Evolutionary conservation across 2,329 filamentous ascomycete genomes (phyloP).

Genomic region (Tolypocladium inflatum): DNA sequence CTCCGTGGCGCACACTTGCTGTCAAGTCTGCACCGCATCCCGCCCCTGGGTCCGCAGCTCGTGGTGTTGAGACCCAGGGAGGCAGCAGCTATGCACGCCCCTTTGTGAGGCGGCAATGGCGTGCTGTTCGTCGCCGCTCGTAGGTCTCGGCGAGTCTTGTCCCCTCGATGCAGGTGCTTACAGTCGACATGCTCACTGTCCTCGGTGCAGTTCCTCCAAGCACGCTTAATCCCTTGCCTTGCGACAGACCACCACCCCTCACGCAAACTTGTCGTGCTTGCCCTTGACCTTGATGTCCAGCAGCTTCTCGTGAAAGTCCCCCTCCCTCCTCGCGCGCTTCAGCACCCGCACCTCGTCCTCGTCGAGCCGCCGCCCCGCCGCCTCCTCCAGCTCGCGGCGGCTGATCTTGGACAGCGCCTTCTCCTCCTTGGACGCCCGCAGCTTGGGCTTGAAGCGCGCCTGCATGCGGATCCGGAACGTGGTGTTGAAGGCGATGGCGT

Average conservation of each 20-base stretch:
- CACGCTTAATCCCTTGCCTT: no score
- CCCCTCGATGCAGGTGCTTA: no score
- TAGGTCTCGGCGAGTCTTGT: no score
- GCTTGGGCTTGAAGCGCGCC: constrained; percentile 78
- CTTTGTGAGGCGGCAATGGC: not conserved
- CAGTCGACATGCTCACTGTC: no score
- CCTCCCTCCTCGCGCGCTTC: constrained; percentile 75
- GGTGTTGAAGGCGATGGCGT: constrained; percentile 56
- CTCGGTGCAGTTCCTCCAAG: no score
- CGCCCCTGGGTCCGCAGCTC: not conserved
- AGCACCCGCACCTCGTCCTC: constrained; percentile 80
- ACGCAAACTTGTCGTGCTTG: constrained; percentile 76
- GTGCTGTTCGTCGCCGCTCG: no score
- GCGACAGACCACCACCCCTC: constrained; percentile 3
- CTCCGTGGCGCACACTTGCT: not conserved
- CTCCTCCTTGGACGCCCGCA: constrained; percentile 72
- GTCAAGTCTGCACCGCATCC: not conserved
- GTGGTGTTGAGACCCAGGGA: not conserved
- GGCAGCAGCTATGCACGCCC: no score
- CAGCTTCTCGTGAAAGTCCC: constrained; percentile 80
- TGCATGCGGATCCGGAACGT: constrained; percentile 85
- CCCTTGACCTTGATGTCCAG: constrained; percentile 83
- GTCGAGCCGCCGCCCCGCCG: constrained; percentile 64
- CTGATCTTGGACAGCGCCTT: constrained; percentile 80
- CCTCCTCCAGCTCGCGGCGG: constrained; percentile 72